Evolutionary conservation across 805 yeast genomes (phyloP).

Genomic region (Priceomyces carsonii): DNA sequence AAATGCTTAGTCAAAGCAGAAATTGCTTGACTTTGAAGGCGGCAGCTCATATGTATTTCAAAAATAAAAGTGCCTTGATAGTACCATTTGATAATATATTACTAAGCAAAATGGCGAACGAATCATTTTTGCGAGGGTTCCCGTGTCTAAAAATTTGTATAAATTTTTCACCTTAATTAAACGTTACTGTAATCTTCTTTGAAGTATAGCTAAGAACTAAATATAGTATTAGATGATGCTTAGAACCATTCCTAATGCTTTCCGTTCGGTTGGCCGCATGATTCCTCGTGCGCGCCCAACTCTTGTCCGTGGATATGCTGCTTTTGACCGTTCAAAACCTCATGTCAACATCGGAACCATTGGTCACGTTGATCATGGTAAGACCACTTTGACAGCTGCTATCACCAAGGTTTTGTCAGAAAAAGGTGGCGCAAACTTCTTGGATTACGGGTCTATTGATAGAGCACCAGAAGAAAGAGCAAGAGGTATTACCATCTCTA

Average conservation of each 20-base stretch:
- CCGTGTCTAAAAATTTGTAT: neutral
- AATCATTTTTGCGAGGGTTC: neutral
- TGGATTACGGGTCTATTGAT: slow-evolving; percentile 92
- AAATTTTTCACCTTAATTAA: slow-evolving; percentile 1
- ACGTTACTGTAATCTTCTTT: no score
- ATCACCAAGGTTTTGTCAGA: slow-evolving; percentile 91
- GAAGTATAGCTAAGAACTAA: slow-evolving; percentile 1
- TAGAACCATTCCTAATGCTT: slow-evolving; percentile 25
- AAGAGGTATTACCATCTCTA: slow-evolving; percentile 97
- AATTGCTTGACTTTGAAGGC: no score
- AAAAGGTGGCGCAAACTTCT: slow-evolving; percentile 88
- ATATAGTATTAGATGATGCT: slow-evolving; percentile 20
- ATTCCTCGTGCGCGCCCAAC: slow-evolving; percentile 27
- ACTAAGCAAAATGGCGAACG: slow-evolving; percentile 1
- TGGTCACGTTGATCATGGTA: slow-evolving; percentile 99
- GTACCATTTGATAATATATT: slow-evolving; percentile 1
- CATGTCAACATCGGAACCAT: slow-evolving; percentile 97
- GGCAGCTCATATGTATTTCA: no score
- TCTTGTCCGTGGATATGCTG: slow-evolving; percentile 50
- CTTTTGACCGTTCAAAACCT: slow-evolving; percentile 94
- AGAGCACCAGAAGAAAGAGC: slow-evolving; percentile 99
- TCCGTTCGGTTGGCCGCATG: slow-evolving; percentile 27
- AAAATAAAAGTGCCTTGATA: no score
- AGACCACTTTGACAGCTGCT: slow-evolving; percentile 97
- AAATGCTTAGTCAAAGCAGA: no score